Conservation (phyloP, 345 rosid species). For the Microthlaspi erraticum region DNA sequence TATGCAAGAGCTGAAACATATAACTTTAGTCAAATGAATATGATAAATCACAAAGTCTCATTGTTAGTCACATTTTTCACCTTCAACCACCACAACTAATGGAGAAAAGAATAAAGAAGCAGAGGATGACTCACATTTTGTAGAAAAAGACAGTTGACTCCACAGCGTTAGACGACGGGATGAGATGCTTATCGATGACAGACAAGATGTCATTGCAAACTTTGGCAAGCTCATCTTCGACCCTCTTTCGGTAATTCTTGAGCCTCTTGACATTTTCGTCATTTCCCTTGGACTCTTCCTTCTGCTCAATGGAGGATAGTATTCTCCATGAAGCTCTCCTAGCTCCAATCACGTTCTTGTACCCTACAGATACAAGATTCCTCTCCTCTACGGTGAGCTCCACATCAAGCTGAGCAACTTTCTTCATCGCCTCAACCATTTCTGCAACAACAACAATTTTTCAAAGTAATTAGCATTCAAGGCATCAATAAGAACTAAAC, state of each 20-base stretch:
- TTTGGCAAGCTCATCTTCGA: constrained; percentile 52
- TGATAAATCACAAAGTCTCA: background rate
- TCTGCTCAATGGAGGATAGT: constrained; percentile 69
- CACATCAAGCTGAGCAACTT: constrained; percentile 58
- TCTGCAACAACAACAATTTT: constrained; percentile 44
- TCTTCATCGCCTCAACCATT: constrained; percentile 74
- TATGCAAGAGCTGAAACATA: constrained; percentile 1
- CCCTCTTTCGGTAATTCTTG: constrained; percentile 53
- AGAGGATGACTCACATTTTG: constrained; percentile 50
- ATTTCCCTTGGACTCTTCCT: constrained; percentile 63
- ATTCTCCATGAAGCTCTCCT: constrained; percentile 75
- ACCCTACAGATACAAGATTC: constrained; percentile 70
- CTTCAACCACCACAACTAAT: background rate
- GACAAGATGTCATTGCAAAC: constrained; percentile 55
- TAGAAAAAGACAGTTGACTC: constrained; percentile 60
- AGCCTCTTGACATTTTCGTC: constrained; percentile 56
- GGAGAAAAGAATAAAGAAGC: background rate
- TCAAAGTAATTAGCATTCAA: background rate
- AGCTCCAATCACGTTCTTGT: constrained; percentile 73
- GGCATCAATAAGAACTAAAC: background rate
- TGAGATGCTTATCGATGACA: constrained; percentile 57
- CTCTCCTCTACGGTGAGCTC: constrained; percentile 67
- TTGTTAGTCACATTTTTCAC: background rate
- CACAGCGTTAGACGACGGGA: constrained; percentile 51
- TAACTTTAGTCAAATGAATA: background rate